Percentiles rank a stretch among this genome's conserved stretches.
These are phyloP conservation scores for Fusarium buxicola DNA, from an alignment of 2,329 filamentous ascomycete species.

Conservation along the genomic window DNA sequence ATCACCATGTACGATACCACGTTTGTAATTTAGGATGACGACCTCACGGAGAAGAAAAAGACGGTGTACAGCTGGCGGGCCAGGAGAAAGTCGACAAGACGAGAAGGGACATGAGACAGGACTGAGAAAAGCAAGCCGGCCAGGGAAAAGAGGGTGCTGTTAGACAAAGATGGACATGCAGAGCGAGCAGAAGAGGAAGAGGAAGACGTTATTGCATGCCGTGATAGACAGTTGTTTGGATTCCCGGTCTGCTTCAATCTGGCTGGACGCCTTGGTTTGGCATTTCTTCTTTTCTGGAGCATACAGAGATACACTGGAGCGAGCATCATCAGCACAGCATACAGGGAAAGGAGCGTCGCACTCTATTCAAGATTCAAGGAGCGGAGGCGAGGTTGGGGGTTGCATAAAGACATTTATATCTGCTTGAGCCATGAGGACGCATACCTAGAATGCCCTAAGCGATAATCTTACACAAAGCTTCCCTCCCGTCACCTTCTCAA, in stretches of 20 bases:
- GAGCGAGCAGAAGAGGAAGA: constrained; percentile 16
- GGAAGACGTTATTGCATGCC: constrained; percentile 18
- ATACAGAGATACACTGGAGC: constrained; percentile 27
- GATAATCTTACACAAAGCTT: constrained; percentile 39
- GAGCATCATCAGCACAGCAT: constrained; percentile 30
- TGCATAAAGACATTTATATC: constrained; percentile 26
- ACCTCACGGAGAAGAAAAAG: constrained; percentile 14
- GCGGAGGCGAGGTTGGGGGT: constrained; percentile 8
- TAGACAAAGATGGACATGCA: constrained; percentile 4
- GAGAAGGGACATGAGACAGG: constrained; percentile 1
- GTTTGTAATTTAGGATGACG: constrained; percentile 44
- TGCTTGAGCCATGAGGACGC: constrained; percentile 22
- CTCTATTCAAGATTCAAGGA: constrained; percentile 7
- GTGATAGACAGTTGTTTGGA: constrained; percentile 40
- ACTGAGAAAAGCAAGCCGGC: constrained; percentile 1
- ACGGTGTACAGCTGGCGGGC: constrained; percentile 28
- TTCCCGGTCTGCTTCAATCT: constrained; percentile 31
- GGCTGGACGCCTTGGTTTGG: constrained; percentile 31
- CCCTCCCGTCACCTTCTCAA: constrained; percentile 10
- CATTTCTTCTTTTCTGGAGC: constrained; percentile 34
- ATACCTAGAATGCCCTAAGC: constrained; percentile 28
- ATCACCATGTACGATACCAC: constrained; percentile 43
- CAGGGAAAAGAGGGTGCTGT: background rate
- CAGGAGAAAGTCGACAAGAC: constrained; percentile 13
- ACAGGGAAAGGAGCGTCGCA: constrained; percentile 23